phyloP scores from a whole-genome alignment of 768 basidiomycete genomes.

The Boletus fagicola region DNA sequence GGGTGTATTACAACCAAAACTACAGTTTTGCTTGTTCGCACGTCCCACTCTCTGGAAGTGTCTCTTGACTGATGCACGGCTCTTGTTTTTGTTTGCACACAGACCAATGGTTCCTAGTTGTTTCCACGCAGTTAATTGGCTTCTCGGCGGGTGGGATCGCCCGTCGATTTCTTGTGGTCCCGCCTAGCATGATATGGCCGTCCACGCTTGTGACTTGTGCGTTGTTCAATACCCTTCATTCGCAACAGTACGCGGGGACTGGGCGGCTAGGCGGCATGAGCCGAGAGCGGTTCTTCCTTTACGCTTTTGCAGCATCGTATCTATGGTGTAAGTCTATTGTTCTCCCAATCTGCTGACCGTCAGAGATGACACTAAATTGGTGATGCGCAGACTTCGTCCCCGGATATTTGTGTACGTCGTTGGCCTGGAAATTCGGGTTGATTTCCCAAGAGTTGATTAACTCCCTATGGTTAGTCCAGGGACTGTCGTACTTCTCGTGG shows the following conservation, averaged over 20 bases:
- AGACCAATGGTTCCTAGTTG: conserved; percentile 80
- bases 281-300: conserved; percentile 76
- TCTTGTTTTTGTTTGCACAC: conserved; percentile 3
- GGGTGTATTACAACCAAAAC: conserved; percentile 65
- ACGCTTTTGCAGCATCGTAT: conserved; percentile 54
- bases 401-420: conserved; percentile 41
- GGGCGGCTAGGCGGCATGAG: conserved; percentile 62
- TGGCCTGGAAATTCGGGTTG: neutral
- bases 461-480: conserved; percentile 37
- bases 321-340: conserved; percentile 51
- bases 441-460: conserved; percentile 11
- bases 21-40: conserved; percentile 58
- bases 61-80: conserved; percentile 1
- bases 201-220: conserved; percentile 72
- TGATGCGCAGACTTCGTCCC: conserved; percentile 40
- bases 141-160: conserved; percentile 79
- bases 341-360: neutral
- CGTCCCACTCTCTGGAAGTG: neutral
- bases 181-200: conserved; percentile 67
- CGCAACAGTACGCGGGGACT: conserved; percentile 61
- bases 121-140: conserved; percentile 75
- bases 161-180: conserved; percentile 72
- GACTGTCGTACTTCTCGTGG: conserved; percentile 58
- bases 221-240: conserved; percentile 75
- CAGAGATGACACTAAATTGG: conserved; percentile 8